These are phyloP conservation scores for Monascus ruber DNA, from an alignment of 2,329 filamentous ascomycete genomes.

Conservation along the genomic window DNA sequence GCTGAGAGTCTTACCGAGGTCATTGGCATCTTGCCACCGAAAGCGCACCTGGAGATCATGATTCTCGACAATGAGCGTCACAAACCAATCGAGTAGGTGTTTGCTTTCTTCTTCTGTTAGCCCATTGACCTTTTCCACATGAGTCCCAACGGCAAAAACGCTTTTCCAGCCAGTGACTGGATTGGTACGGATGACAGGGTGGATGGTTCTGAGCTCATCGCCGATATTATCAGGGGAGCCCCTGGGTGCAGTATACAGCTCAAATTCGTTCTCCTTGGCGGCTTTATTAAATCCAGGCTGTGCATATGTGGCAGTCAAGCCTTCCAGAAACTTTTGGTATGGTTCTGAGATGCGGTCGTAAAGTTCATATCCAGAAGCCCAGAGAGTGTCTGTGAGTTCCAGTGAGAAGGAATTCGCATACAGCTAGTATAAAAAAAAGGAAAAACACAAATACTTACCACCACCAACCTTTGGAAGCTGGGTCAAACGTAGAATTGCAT, in stretches of 20 bases:
- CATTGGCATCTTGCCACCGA: conserved; percentile 29
- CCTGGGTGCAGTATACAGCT: conserved; percentile 17
- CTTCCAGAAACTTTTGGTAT: conserved; percentile 29
- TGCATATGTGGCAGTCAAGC: conserved; percentile 26
- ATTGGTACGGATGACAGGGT: conserved; percentile 43
- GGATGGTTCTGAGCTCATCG: conserved; percentile 36
- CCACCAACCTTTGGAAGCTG: conserved; percentile 33
- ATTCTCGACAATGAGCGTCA: conserved; percentile 28
- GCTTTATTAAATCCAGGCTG: conserved; percentile 20
- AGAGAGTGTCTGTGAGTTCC: conserved; percentile 27
- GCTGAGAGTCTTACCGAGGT: conserved; percentile 21
- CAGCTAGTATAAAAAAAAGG: background rate
- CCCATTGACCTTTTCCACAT: conserved; percentile 22
- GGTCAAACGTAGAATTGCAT: conserved; percentile 35
- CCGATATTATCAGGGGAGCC: conserved; percentile 50
- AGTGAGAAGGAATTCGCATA: background rate
- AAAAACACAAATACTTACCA: conserved; percentile 12
- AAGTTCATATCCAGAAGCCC: conserved; percentile 33
- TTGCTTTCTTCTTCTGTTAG: conserved; percentile 22
- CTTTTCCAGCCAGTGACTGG: conserved; percentile 32
- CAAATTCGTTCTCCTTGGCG: conserved; percentile 19
- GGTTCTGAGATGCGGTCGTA: conserved; percentile 31
- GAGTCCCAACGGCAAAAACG: conserved; percentile 23
- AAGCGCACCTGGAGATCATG: conserved; percentile 32
- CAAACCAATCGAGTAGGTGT: conserved; percentile 23